Base-by-base conservation (phyloP, 805 yeast genomes). In the Teunomyces tritomae region DNA sequence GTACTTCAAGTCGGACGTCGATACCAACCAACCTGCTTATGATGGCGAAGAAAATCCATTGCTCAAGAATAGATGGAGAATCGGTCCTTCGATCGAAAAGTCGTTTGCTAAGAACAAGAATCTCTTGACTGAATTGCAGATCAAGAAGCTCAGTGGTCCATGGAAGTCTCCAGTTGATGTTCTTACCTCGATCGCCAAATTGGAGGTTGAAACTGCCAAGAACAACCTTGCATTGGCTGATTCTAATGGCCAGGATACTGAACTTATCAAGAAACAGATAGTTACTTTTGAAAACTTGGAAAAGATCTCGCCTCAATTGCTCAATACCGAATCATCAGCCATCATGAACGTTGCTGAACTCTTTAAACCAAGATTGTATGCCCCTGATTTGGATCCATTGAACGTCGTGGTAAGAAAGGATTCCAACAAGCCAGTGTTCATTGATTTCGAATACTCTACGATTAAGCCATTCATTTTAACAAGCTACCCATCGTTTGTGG, bases 341-440 rank as follows among this genome's bases (percentile, higher is more conserved):
- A 78, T 87, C 61, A 88, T 87, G 61, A 82, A 85, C 55, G 72
- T 78, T 48, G 72, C 70, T 2, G 82, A 83, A 48, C 67, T 89
- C 37, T 77, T 87, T 57, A 77, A 82, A 45, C 92, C 96, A 49
- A 80, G 92, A 57, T 70, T 92, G 45, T 80, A 71, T 54, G 77
- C 83, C 53, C 92, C 97, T 4, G 98, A 94, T 64, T 70, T 94
- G 55, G 95, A 89, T 64, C 98, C 99, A 17, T 76, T 91, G 80
- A 92, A 92, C 62, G 88, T 89, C 7, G 73, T 90, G 39, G 63
- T 77, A 20, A 43, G 41, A 24, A 69, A 74, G 9, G 52, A 49
- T 35, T 61, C 65, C 36, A 57, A 53, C 26, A 65, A 63, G 7
- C 70, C 72, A 14, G 79, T 76, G 57, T 82, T 90, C 52, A 61